Percentiles rank a stretch among this genome's conserved stretches.
phyloP scores from a whole-genome alignment of 1,284 basidiomycete species.

The Anthracocystis setariae region DNA sequence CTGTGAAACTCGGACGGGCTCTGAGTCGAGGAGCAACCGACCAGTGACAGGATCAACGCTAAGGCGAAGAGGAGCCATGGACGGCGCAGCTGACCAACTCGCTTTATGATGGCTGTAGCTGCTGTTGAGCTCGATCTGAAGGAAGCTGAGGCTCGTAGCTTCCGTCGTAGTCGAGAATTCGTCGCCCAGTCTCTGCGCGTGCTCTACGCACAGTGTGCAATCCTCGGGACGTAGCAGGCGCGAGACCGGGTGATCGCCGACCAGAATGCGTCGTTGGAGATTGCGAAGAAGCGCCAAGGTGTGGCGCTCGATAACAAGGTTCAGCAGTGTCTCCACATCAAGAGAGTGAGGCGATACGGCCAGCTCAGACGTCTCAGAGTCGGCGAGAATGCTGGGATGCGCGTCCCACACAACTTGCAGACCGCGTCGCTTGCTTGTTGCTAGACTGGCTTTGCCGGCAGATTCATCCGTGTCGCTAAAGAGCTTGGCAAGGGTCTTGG shows the following conservation, averaged over 20 bases:
- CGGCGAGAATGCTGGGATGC: slow-evolving; percentile 24
- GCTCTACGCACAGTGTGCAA: slow-evolving; percentile 31
- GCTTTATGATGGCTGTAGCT: slow-evolving; percentile 1
- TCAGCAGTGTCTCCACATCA: slow-evolving; percentile 37
- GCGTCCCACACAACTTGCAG: slow-evolving; percentile 36
- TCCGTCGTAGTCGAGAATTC: slow-evolving; percentile 29
- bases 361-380: slow-evolving; percentile 17
- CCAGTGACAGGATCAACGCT: slow-evolving; percentile 47
- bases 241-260: slow-evolving; percentile 40
- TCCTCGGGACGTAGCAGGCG: slow-evolving; percentile 36
- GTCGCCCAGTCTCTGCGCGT: slow-evolving; percentile 28
- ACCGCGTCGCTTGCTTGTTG: slow-evolving; percentile 26
- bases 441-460: not conserved
- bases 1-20: slow-evolving; percentile 6
- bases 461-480: slow-evolving; percentile 18
- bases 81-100: slow-evolving; percentile 4
- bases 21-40: slow-evolving; percentile 35
- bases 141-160: slow-evolving; percentile 27
- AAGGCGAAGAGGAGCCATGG: slow-evolving; percentile 40
- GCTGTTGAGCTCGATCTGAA: slow-evolving; percentile 28
- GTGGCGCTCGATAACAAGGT: slow-evolving; percentile 29
- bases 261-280: slow-evolving; percentile 40
- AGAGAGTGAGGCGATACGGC: slow-evolving; percentile 25
- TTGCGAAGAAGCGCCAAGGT: slow-evolving; percentile 33
- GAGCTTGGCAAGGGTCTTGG: slow-evolving; percentile 24